Conservation (phyloP, 352 stramenopile species). For the Pythium aphanidermatum region DNA sequence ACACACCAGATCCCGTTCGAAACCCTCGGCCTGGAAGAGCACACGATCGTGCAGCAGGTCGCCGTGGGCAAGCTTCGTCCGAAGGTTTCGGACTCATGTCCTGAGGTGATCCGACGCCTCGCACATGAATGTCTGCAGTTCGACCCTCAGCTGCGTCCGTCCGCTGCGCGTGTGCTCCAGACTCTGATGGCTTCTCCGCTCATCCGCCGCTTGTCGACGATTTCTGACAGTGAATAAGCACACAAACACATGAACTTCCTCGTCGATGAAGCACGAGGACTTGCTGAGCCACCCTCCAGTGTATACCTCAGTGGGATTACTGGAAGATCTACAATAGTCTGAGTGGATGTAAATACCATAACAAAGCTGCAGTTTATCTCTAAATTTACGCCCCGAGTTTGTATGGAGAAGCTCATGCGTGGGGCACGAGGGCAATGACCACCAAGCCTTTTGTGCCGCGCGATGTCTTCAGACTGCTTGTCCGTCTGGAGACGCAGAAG, state of each 20-base stretch:
- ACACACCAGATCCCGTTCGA: conserved; percentile 51
- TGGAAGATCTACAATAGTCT: too few species aligned
- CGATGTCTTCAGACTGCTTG: conserved; percentile 64
- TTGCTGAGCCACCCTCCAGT: too few species aligned
- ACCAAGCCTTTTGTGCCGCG: conserved; percentile 41
- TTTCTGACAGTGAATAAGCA: conserved; percentile 34
- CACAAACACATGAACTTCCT: too few species aligned
- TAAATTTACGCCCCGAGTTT: too few species aligned
- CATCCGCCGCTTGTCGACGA: conserved; percentile 40
- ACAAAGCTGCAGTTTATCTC: too few species aligned
- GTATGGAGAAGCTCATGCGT: too few species aligned
- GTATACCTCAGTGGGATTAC: too few species aligned
- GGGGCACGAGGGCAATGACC: conserved; percentile 1
- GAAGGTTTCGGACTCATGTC: conserved; percentile 70
- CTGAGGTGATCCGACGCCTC: conserved; percentile 69
- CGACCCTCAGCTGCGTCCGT: conserved; percentile 60
- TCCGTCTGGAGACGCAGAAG: conserved; percentile 57
- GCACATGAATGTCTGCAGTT: conserved; percentile 80
- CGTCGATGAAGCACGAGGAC: too few species aligned
- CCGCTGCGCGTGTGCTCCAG: conserved; percentile 63
- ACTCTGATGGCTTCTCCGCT: conserved; percentile 62
- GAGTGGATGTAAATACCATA: too few species aligned
- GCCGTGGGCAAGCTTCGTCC: conserved; percentile 69
- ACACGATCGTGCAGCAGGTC: conserved; percentile 78
- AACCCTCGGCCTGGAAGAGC: conserved; percentile 47